A percentile compares a stretch with the other conserved stretches of the same genome.
phyloP scores from a whole-genome alignment of 345 rosid species.

The Hibiscus trionum region DNA sequence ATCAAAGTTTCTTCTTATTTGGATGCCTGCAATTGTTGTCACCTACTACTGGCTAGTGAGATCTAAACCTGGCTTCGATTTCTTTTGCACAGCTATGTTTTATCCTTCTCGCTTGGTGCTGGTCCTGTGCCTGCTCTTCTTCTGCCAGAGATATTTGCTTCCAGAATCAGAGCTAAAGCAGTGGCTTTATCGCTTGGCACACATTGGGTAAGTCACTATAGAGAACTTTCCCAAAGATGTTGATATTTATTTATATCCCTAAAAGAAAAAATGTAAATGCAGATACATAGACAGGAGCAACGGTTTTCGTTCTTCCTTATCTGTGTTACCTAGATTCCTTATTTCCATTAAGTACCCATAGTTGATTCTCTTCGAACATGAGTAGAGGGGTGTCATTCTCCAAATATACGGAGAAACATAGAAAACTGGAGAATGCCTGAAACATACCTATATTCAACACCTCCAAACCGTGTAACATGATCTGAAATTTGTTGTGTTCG shows the following conservation, averaged over 20 bases:
- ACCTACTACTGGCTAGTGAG: background rate
- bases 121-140: slow-evolving; percentile 99
- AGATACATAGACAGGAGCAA: background rate
- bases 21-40: background rate
- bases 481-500: background rate
- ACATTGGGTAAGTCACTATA: slow-evolving; percentile 70
- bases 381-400: background rate
- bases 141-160: slow-evolving; percentile 91
- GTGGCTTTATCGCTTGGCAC: slow-evolving; percentile 88
- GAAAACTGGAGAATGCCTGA: background rate
- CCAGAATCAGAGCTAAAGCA: slow-evolving; percentile 96
- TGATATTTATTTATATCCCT: background rate
- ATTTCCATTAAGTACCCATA: background rate
- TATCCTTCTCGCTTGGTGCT: slow-evolving; percentile 97
- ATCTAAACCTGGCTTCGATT: slow-evolving; percentile 13
- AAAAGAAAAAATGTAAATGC: background rate
- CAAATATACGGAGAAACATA: background rate
- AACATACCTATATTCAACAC: background rate
- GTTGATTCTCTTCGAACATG: background rate
- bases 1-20: background rate
- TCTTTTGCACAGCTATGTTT: slow-evolving; percentile 57
- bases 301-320: background rate
- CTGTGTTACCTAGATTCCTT: background rate
- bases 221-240: background rate
- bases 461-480: background rate